Base-by-base conservation (phyloP, 1,284 basidiomycete species). In the Phellopilus nigrolimitatus region DNA sequence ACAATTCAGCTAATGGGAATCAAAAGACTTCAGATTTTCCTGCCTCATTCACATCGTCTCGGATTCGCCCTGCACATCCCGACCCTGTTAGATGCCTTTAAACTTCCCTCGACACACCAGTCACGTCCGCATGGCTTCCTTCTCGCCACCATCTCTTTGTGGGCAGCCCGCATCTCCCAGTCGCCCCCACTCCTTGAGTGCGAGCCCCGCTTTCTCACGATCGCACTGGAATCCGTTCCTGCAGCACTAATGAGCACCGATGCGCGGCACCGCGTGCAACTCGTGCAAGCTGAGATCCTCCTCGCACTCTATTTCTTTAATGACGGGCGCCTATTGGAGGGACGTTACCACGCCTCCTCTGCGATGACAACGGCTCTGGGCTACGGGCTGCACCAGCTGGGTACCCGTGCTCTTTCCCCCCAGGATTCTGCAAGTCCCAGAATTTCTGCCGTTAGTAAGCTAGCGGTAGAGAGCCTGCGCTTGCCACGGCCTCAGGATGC, bases 241-340 rank as follows among this genome's bases (percentile, higher is more conserved):
- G 15, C 8, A 15, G 40, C 38, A 9, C 21, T 45, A 15, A 28
- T 36, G 22, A 45, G 49, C 15, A 27, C 33, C 15, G 28, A 17
- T 15, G 15, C 13, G 15, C 27, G 27, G 5, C 44, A 51, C 34
- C 43, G 49, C 5, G 24, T 51, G 25, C 49, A 55, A 19, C 36
- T 41, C 10, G 41, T 55, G 31, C 54, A 55, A 47, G 44, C 49
- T 17, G 54, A 55, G 25, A 24, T 51, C 27, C 54, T 56, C 8
- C 55, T 56, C 15, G 34, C 55, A 7, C 36, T 45, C 8, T 53
- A 56, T 33, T 53, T 56, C 24, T 45, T 49, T 41, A 28, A 38
- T 24, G 45, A 47, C 4, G 46, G 46, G 13, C 55, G 55, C 1
- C 15, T 56, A 13, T 9, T 49, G 9, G 55, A 56, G 31, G 55